Evolutionary conservation across 768 basidiomycete species (phyloP), one percentile per base, ranked within the genome.

Genomic region (Mycena indigotica): DNA sequence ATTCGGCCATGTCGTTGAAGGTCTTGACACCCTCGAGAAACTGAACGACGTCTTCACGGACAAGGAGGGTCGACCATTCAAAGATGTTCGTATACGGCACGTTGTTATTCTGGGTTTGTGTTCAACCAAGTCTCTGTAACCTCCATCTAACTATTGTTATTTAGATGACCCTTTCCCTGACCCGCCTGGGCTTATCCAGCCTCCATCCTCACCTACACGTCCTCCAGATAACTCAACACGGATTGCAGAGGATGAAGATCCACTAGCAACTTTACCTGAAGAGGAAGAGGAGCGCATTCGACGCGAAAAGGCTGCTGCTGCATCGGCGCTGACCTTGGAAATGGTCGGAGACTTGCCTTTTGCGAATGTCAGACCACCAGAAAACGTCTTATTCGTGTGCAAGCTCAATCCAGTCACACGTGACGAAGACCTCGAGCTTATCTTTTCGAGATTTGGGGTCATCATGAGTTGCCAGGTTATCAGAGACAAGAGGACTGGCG

Each of bases 261-360:
- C 91, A 0, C 76, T 93, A 12, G 84, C 85, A 25, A 86, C 88
- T 28, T 70, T 93, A 12, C 89, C 93, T 1, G 92, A 93, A 62
- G 94, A 94, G 60, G 91, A 95, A 58, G 86, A 86, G 48, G 96
- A 95, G 63, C 82, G 79, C 2, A 77, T 85, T 40, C 84, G 89
- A 23, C 86, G 95, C n/a, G 84, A 89, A 73, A 88, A 89, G 52
- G 94, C 95, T 0, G 96, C 97, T 0, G 85, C 85, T 1, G 94
- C 96, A 0, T 94, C 95, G 44, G 97, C 97, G 0, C 77, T 99
- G 35, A 98, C 97, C 3, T 84, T 99, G 50, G 97, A 99, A 73
- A 99, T 99, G 97, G 96, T 99, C 55, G 97, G 97, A 28, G 97
- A 99, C 73, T 77, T 98, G 52, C 97, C 97, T 1, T 98, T 99